Evolutionary conservation across 2,329 filamentous ascomycete species (phyloP).

Genomic region (Verticillium longisporum): DNA sequence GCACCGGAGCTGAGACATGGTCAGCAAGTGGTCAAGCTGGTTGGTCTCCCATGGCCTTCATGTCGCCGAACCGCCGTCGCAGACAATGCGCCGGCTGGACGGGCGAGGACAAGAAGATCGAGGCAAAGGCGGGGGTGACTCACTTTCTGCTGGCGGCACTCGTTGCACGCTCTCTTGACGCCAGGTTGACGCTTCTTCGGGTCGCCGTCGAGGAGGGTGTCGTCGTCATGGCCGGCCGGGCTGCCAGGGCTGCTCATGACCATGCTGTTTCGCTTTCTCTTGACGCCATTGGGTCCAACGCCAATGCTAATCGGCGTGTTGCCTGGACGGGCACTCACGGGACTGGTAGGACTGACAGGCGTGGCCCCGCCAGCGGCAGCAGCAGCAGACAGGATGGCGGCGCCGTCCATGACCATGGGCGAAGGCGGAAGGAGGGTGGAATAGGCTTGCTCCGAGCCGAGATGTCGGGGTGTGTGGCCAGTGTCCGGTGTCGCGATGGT

Average conservation of each 20-base stretch:
- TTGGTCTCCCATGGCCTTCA: too few species aligned
- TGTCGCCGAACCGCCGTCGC: background rate
- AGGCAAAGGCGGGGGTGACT: constrained; percentile 23
- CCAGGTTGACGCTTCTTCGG: constrained; percentile 56
- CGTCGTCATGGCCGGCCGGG: constrained; percentile 50
- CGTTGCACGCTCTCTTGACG: constrained; percentile 76
- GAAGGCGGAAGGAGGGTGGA: constrained; percentile 5
- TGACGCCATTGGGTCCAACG: constrained; percentile 37
- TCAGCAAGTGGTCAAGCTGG: constrained; percentile 7
- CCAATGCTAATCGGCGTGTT: constrained; percentile 13
- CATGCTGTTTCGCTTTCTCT: constrained; percentile 53
- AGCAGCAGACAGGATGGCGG: constrained; percentile 30
- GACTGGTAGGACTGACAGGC: constrained; percentile 49
- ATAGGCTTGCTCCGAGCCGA: constrained; percentile 1
- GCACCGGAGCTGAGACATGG: constrained; percentile 59
- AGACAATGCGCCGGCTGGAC: background rate
- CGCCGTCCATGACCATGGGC: constrained; percentile 36
- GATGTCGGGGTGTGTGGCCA: background rate
- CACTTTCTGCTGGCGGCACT: constrained; percentile 82
- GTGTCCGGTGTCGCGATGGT: constrained; percentile 13
- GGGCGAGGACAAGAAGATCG: background rate
- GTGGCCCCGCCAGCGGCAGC: constrained; percentile 31
- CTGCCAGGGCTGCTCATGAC: constrained; percentile 54
- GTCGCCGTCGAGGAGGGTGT: constrained; percentile 42
- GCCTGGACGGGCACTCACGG: constrained; percentile 34